Conservation (phyloP, 768 basidiomycete genomes). For the Trametes cubensis region DNA sequence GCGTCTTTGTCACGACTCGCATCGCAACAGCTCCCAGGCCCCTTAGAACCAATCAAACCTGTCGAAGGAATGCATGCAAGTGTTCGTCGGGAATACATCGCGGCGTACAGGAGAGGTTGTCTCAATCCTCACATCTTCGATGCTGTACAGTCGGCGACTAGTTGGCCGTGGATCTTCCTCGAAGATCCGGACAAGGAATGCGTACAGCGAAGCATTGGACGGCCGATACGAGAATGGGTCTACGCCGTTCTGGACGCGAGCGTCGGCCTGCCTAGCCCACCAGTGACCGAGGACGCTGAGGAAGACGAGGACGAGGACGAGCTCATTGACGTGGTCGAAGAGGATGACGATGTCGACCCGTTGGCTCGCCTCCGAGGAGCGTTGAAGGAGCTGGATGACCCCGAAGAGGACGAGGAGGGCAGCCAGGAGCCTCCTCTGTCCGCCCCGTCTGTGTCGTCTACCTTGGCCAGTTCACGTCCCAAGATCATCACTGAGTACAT, state of each 20-base stretch:
- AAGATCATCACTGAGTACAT: slow-evolving; percentile 57
- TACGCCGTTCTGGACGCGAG: slow-evolving; percentile 71
- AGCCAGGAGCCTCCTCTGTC: slow-evolving; percentile 39
- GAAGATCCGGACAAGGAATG: slow-evolving; percentile 78
- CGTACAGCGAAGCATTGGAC: slow-evolving; percentile 61
- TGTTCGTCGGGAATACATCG: slow-evolving; percentile 57
- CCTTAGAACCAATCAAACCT: neutral
- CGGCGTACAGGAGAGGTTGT: slow-evolving; percentile 62
- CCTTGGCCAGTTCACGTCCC: slow-evolving; percentile 8
- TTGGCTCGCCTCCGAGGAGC: no score
- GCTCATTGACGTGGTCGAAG: no score
- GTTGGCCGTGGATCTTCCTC: slow-evolving; percentile 74
- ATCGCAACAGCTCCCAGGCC: neutral
- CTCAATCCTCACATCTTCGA: slow-evolving; percentile 64
- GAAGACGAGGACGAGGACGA: slow-evolving; percentile 45
- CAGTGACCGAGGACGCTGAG: slow-evolving; percentile 27
- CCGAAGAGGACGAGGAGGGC: slow-evolving; percentile 46
- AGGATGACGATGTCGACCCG: slow-evolving; percentile 36
- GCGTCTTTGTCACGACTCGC: slow-evolving; percentile 46
- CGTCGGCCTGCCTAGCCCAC: slow-evolving; percentile 55
- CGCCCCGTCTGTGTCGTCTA: slow-evolving; percentile 35
- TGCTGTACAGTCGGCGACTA: slow-evolving; percentile 60
- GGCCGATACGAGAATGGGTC: slow-evolving; percentile 64
- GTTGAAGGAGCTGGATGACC: slow-evolving; percentile 51
- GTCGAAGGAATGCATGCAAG: neutral